Percentiles rank a stretch among this genome's conserved stretches.
These are phyloP conservation scores for Didymella sp. DNA, from an alignment of 2,329 filamentous ascomycete genomes.

Conservation along the genomic window DNA sequence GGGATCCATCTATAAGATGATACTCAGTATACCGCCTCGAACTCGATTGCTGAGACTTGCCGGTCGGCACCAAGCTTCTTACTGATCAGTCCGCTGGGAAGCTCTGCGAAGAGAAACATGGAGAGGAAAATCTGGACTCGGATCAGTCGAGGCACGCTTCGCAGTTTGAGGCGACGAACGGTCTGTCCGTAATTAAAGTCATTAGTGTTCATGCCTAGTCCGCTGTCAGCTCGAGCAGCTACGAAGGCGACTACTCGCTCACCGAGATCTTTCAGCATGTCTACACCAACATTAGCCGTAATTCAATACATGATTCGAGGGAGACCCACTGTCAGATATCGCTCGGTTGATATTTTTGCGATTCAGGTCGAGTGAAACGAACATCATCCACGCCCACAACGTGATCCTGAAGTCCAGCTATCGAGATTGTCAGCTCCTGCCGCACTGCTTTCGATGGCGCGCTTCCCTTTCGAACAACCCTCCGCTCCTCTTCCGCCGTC, in stretches of 20 bases:
- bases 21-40: neutral
- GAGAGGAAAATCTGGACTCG: constrained; percentile 40
- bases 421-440: neutral
- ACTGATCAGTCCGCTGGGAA: constrained; percentile 59
- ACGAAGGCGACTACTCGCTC: constrained; percentile 23
- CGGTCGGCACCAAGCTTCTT: constrained; percentile 60
- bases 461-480: constrained; percentile 54
- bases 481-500: constrained; percentile 56
- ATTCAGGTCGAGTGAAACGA: constrained; percentile 57
- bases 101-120: constrained; percentile 57
- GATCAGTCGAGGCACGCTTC: constrained; percentile 2
- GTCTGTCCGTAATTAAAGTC: constrained; percentile 47
- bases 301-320: too few species aligned
- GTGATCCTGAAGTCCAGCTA: constrained; percentile 41
- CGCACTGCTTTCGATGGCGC: neutral
- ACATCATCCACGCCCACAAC: constrained; percentile 56
- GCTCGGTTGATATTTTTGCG: constrained; percentile 57
- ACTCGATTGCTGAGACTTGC: neutral
- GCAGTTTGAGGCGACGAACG: constrained; percentile 39
- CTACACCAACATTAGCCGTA: too few species aligned
- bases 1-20: constrained; percentile 42
- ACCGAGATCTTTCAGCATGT: constrained; percentile 37
- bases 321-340: constrained; percentile 48
- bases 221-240: constrained; percentile 8
- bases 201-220: constrained; percentile 38